Conservation (phyloP, 192 early-diverging fungal species). For the Spinellus fusiger region DNA sequence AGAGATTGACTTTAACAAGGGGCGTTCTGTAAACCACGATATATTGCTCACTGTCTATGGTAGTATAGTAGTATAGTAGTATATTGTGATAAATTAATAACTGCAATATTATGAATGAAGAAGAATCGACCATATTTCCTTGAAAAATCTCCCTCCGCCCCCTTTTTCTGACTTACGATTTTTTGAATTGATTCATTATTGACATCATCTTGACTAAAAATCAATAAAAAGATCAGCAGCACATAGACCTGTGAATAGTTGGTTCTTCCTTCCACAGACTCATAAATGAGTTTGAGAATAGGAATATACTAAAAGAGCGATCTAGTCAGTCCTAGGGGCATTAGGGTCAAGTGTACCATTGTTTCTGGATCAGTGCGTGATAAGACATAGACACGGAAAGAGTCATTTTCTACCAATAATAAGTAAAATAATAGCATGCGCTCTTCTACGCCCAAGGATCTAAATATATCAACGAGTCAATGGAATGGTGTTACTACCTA, state of each 20-base stretch:
- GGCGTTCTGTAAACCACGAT: slow-evolving; percentile 68
- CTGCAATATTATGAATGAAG: too few relatives aligned
- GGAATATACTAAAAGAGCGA: slow-evolving; percentile 44
- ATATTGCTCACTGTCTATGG: slow-evolving; percentile 49
- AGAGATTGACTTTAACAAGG: slow-evolving; percentile 53
- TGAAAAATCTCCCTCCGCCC: too few relatives aligned
- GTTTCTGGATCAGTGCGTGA: slow-evolving; percentile 73
- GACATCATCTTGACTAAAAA: slow-evolving; percentile 66
- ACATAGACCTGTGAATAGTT: slow-evolving; percentile 66
- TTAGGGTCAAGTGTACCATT: slow-evolving; percentile 41
- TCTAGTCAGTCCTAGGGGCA: background rate
- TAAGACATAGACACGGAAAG: slow-evolving; percentile 64
- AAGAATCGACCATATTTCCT: too few relatives aligned
- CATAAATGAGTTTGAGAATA: slow-evolving; percentile 61
- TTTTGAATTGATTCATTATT: slow-evolving; percentile 71
- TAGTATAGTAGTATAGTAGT: background rate
- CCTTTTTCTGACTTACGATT: slow-evolving; percentile 59
- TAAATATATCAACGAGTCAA: background rate
- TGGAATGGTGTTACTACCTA: too few relatives aligned
- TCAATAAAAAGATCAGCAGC: slow-evolving; percentile 55
- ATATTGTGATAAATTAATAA: too few relatives aligned
- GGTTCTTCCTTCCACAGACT: slow-evolving; percentile 50
- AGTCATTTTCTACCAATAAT: slow-evolving; percentile 58
- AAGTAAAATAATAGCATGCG: slow-evolving; percentile 58
- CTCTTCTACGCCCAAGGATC: slow-evolving; percentile 49